phyloP scores from a whole-genome alignment of 345 rosid species.

The Salix udensis region DNA sequence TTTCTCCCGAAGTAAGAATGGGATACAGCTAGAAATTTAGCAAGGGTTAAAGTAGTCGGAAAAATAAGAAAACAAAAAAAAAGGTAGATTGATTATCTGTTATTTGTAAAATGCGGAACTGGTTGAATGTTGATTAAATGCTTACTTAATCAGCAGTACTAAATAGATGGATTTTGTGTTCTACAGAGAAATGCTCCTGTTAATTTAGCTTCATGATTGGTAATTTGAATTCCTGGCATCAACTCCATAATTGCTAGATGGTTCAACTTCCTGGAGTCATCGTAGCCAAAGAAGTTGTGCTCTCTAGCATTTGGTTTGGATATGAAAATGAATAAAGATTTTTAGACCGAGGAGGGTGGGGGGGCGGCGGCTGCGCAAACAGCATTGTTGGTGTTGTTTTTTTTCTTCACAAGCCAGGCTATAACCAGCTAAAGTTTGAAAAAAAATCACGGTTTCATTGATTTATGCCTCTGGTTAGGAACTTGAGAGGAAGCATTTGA shows the following conservation, averaged over 20 bases:
- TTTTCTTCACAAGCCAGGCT: too few relatives aligned
- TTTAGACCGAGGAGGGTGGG: neutral
- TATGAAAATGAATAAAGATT: neutral
- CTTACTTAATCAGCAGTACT: slow-evolving; percentile 28
- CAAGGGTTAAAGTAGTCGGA: neutral
- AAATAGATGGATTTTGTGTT: neutral
- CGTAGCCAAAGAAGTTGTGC: neutral
- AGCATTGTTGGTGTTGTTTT: too few relatives aligned
- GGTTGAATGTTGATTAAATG: slow-evolving; percentile 29
- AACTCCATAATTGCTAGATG: neutral
- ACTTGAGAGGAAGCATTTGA: too few relatives aligned
- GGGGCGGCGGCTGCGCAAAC: neutral
- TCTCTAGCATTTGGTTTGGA: neutral
- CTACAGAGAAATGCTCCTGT: neutral
- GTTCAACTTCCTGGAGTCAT: neutral
- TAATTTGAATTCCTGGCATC: neutral
- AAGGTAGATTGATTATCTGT: neutral
- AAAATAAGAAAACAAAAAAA: neutral
- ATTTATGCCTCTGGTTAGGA: too few relatives aligned
- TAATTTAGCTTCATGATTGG: neutral
- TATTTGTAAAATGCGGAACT: slow-evolving; percentile 3
- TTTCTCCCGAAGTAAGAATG: slow-evolving; percentile 79
- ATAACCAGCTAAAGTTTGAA: too few relatives aligned
- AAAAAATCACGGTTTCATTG: too few relatives aligned
- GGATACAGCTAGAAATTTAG: slow-evolving; percentile 79